Evolutionary conservation across 345 rosid species (phyloP), one percentile per base, ranked within the genome.

Genomic region (Litchi chinensis): DNA sequence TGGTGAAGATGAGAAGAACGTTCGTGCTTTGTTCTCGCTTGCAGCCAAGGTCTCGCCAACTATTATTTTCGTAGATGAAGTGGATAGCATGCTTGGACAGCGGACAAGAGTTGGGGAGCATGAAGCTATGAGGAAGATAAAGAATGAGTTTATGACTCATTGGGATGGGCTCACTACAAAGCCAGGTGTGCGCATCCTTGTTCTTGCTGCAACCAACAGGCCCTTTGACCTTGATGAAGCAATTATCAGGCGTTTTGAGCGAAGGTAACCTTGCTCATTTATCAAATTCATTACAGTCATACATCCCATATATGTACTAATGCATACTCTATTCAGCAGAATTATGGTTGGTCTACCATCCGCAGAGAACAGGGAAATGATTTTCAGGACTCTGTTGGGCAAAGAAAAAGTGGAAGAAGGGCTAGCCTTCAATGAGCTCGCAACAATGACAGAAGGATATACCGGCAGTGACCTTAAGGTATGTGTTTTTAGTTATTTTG

Each of bases 21-120:
- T 96, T 40, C 89, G 98, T 79, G 98, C 98, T 70, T 80, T 96
- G 83, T 96, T 96, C 85, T 88, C 94, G 5, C 79, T 96, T 70
- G 99, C 99, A 11, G 91, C 95, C 5, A 94, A 94, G 82, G 98
- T 96, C 16, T 90, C 98, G 5, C 99, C 98, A 0, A 91, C 98
- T 18, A 96, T 96, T 65, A 91, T 96, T 57, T 96, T 96, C 28
- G 98, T 94, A 64, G 97, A 96, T 71, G 98, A 96, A 86, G 99
- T 96, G 26, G 99, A 96, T 85, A 94, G 97, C 91, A 94, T 96
- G 99, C 91, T 96, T 50, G 98, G 99, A 48, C 98, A 94, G 76
- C 83, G 99, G 73, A 89, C 97, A 0, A 87, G 95, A 84, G 95
- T 88, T 24, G 98, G 99, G 52, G 99, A 94, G 85, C 97, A 94